Evolutionary conservation across 1,284 basidiomycete genomes (phyloP).

Genomic region (Tilletia horrida): DNA sequence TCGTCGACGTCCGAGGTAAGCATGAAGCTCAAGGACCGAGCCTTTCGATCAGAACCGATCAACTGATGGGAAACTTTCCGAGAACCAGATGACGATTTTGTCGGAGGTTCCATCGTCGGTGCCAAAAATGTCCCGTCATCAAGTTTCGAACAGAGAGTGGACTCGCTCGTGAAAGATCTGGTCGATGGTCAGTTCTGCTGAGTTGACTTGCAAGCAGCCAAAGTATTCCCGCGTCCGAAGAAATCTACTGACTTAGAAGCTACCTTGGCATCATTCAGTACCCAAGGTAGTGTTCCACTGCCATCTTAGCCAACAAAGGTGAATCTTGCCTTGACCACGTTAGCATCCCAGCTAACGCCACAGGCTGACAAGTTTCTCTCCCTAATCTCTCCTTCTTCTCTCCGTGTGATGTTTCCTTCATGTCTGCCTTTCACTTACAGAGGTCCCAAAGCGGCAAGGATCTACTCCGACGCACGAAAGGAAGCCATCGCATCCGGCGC

Average conservation of each 20-base stretch:
- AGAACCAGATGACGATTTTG: slow-evolving; percentile 53
- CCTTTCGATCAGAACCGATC: neutral
- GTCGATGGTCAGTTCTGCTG: neutral
- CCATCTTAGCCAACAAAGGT: slow-evolving; percentile 50
- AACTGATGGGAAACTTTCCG: neutral
- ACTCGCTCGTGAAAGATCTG: slow-evolving; percentile 40
- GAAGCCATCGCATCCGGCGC: slow-evolving; percentile 21
- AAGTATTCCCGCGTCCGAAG: slow-evolving; percentile 19
- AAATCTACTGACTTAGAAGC: neutral
- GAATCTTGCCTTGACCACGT: neutral
- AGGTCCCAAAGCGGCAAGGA: slow-evolving; percentile 55
- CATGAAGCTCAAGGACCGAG: neutral
- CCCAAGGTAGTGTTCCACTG: slow-evolving; percentile 55
- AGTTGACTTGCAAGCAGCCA: neutral
- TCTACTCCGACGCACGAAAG: slow-evolving; percentile 50
- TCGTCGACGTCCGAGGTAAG: slow-evolving; percentile 50
- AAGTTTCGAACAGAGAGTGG: slow-evolving; percentile 36
- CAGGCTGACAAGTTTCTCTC: neutral
- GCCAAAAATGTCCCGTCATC: slow-evolving; percentile 46
- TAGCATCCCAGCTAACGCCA: neutral
- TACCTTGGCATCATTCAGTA: slow-evolving; percentile 18
- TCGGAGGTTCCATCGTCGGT: slow-evolving; percentile 54
- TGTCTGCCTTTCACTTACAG: too few species aligned
- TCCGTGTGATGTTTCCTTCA: too few species aligned
- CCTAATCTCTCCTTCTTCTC: neutral